Evolutionary conservation across 192 early-diverging fungal genomes (phyloP).

Genomic region (Rhizophlyctis rosea): DNA sequence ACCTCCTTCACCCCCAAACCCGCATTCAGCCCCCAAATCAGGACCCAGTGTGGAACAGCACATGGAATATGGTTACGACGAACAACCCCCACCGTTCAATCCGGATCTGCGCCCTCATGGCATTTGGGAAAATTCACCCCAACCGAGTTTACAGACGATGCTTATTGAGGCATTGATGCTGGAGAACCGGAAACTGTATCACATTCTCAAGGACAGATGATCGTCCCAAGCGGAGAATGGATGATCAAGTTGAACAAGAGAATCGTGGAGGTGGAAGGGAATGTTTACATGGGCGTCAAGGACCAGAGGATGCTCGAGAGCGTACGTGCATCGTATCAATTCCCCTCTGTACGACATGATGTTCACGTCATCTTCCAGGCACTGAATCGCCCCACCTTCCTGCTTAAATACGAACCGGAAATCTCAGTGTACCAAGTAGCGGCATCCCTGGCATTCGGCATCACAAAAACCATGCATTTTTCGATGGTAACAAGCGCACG

Average conservation of each 20-base stretch:
- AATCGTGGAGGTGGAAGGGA: neutral
- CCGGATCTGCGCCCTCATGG: too few species aligned
- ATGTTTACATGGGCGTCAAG: neutral
- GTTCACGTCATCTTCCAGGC: neutral
- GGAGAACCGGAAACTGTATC: neutral
- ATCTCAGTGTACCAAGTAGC: neutral
- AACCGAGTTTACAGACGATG: too few species aligned
- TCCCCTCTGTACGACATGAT: neutral
- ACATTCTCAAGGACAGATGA: neutral
- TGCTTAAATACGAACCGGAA: neutral
- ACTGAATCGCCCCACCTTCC: neutral
- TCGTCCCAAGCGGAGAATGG: neutral
- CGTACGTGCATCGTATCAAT: neutral
- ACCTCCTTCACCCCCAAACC: too few species aligned
- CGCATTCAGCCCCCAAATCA: too few species aligned
- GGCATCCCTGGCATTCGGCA: neutral
- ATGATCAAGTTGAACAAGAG: neutral
- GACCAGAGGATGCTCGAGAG: neutral
- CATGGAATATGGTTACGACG: too few species aligned
- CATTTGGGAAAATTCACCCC: too few species aligned
- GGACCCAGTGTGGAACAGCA: too few species aligned
- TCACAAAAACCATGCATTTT: neutral
- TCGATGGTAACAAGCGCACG: neutral
- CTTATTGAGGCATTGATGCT: neutral
- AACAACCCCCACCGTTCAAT: too few species aligned